Base-by-base conservation (phyloP, 306 rosid species). In the Cucurbita ficifolia region DNA sequence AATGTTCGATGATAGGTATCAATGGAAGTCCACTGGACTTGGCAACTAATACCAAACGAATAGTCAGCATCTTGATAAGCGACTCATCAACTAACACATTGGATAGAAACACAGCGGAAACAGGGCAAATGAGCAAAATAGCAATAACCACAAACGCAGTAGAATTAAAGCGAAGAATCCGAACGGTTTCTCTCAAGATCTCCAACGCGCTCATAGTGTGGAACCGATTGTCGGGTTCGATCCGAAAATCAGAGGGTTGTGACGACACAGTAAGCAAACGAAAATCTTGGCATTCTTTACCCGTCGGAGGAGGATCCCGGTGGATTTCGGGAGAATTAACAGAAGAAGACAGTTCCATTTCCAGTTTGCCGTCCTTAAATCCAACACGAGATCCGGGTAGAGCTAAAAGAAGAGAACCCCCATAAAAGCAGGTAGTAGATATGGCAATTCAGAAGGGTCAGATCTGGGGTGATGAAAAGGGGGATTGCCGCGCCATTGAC, bases 121-220 rank as follows among this genome's bases (percentile, higher is more conserved):
- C 89, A 0, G 99, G 99, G 63, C 96, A 91, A 72, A 95, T 91
- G 18, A 95, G 88, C 72, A 88, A 19, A 53, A 83, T 70, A 38
- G 92, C 63, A 21, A 95, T 86, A 11, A 82, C 84, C 81, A 89
- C 73, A 79, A 95, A 95, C 35, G 84, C 92, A 81, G 81, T 83
- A 13, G 87, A 86, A 84, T 95, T 91, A 79, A 79, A 90, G 79
- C 99, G 82, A 39, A 95, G 92, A 76, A 95, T 88, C 63, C 91
- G 84, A 3, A 91, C 88, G 0, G 97, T 85, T 70, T 95, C 97
- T 78, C 92, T 86, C 76, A 95, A 76, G 81, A 95, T 95, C 77
- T 95, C 96, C 82, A 89, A 80, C 8, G 99, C 99, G 82, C 79
- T 91, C 99, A 89, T 91, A 8, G 97, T 79, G 48, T 81, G 90